These are phyloP conservation scores for Colletotrichum falcatum DNA, from an alignment of 2,329 filamentous ascomycete species.

Conservation along the genomic window DNA sequence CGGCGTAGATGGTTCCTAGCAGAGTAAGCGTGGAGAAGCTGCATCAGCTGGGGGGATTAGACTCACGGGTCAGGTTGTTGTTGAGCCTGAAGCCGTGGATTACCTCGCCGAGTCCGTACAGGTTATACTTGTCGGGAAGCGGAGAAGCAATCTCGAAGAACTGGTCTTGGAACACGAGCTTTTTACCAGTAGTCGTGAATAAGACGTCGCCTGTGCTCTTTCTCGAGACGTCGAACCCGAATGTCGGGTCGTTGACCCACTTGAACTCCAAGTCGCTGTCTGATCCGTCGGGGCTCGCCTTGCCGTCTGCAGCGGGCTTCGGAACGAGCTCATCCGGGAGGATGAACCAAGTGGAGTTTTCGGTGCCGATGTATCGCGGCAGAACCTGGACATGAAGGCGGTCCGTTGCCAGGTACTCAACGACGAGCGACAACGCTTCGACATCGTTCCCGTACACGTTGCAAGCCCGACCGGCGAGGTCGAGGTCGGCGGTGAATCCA, in stretches of 20 bases:
- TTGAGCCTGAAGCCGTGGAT: slow-evolving; percentile 79
- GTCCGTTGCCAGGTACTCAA: slow-evolving; percentile 75
- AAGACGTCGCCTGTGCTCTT: slow-evolving; percentile 72
- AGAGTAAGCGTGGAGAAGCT: slow-evolving; percentile 1
- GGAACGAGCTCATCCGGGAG: slow-evolving; percentile 73
- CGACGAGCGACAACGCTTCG: slow-evolving; percentile 71
- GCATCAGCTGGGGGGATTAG: background rate
- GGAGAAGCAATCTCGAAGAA: slow-evolving; percentile 79
- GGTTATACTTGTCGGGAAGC: slow-evolving; percentile 77
- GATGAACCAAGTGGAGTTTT: slow-evolving; percentile 75
- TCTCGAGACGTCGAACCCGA: slow-evolving; percentile 74
- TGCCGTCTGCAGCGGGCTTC: slow-evolving; percentile 55
- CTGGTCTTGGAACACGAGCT: slow-evolving; percentile 80
- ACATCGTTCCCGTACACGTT: slow-evolving; percentile 85
- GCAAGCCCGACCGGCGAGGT: slow-evolving; percentile 76
- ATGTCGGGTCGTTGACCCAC: slow-evolving; percentile 67
- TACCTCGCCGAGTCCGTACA: slow-evolving; percentile 80
- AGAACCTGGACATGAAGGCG: slow-evolving; percentile 78
- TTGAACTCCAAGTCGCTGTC: slow-evolving; percentile 65
- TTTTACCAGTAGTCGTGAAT: slow-evolving; percentile 73
- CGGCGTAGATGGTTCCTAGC: slow-evolving; percentile 66
- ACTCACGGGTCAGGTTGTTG: slow-evolving; percentile 74
- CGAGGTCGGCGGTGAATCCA: slow-evolving; percentile 76
- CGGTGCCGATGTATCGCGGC: slow-evolving; percentile 70
- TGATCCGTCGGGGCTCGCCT: slow-evolving; percentile 48